Evolutionary conservation across 2,329 filamentous ascomycete species (phyloP).

Genomic region (Beauveria sp.): DNA sequence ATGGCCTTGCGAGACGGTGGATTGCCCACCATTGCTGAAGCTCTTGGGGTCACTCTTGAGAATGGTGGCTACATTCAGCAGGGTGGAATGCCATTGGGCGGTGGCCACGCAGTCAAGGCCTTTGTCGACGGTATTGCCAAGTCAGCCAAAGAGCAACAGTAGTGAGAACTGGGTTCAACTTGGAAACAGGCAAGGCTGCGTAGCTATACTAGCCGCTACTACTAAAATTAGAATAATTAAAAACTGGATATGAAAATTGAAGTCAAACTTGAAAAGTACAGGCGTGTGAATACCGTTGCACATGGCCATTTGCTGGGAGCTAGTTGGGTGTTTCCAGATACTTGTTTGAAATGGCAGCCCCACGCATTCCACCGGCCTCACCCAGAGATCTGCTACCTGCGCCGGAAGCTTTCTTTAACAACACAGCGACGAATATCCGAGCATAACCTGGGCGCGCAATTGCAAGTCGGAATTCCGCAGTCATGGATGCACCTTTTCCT

Average conservation of each 20-base stretch:
- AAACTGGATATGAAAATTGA: not conserved
- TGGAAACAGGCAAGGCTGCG: too few relatives aligned
- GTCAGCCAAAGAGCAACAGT: slow-evolving; percentile 55
- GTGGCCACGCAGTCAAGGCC: slow-evolving; percentile 79
- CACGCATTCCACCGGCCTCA: not conserved
- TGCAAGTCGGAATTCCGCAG: slow-evolving; percentile 17
- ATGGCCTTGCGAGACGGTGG: slow-evolving; percentile 86
- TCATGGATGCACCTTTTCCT: slow-evolving; percentile 35
- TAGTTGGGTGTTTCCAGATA: not conserved
- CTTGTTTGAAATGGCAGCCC: not conserved
- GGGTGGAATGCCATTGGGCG: slow-evolving; percentile 76
- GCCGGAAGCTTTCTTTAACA: slow-evolving; percentile 2
- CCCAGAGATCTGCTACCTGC: not conserved
- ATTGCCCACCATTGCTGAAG: slow-evolving; percentile 81
- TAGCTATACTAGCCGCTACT: not conserved
- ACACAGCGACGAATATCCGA: not conserved
- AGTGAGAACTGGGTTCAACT: not conserved
- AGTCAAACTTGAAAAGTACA: not conserved
- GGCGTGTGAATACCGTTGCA: not conserved
- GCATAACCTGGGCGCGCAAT: not conserved
- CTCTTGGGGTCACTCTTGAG: slow-evolving; percentile 69
- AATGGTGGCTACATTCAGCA: slow-evolving; percentile 77
- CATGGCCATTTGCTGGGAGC: not conserved
- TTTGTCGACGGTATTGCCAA: slow-evolving; percentile 86
- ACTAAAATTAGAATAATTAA: not conserved